Evolutionary conservation across 2,329 filamentous ascomycete genomes (phyloP).

Genomic region (Diaporthe citrichinensis): DNA sequence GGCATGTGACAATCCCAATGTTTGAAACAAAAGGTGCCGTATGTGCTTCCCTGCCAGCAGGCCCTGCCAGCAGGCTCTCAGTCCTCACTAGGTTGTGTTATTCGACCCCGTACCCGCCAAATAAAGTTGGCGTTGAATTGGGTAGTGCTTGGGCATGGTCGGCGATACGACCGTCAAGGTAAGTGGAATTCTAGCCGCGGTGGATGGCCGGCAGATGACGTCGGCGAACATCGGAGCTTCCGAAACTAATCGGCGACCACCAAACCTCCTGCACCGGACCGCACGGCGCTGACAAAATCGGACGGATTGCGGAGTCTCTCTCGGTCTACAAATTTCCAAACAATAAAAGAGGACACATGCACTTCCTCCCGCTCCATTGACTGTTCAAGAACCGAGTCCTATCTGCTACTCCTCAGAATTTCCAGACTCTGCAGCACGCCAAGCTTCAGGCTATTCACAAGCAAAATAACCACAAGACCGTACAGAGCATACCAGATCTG

Average conservation of each 20-base stretch:
- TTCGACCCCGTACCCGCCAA: not conserved
- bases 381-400: too few relatives aligned
- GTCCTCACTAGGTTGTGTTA: not conserved
- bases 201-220: not conserved
- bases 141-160: not conserved
- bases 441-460: not conserved
- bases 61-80: not conserved
- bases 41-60: not conserved
- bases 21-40: too few relatives aligned
- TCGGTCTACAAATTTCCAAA: not conserved
- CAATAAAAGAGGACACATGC: not conserved
- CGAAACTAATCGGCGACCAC: conserved; percentile 19
- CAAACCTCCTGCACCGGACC: conserved; percentile 1
- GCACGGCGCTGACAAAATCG: not conserved
- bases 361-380: not conserved
- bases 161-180: not conserved
- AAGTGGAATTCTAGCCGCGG: not conserved
- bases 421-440: not conserved
- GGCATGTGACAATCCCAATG: not conserved
- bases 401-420: too few relatives aligned
- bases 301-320: too few relatives aligned
- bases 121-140: not conserved
- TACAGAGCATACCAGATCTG: not conserved
- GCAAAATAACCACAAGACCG: not conserved
- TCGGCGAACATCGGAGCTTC: conserved; percentile 23